phyloP scores from a whole-genome alignment of 495 filamentous ascomycete genomes.

The Podospora didyma region DNA sequence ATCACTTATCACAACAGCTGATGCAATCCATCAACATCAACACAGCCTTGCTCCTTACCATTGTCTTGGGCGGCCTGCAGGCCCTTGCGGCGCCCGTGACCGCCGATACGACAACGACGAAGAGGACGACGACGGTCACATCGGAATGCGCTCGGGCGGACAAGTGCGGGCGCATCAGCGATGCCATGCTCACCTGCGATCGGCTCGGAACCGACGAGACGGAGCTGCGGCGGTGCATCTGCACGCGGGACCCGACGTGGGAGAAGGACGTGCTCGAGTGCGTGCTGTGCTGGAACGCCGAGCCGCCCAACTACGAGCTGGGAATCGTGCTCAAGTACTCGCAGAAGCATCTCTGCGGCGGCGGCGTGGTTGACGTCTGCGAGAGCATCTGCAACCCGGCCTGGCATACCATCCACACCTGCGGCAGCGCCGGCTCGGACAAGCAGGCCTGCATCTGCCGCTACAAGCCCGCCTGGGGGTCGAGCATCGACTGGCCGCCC shows the following conservation, averaged over 20 bases:
- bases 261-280: slow-evolving; percentile 2
- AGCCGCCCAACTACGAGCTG: background rate
- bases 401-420: background rate
- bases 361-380: background rate
- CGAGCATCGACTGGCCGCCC: background rate
- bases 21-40: too few relatives aligned
- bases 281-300: slow-evolving; percentile 1
- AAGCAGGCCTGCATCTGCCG: slow-evolving; percentile 1
- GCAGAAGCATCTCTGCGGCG: background rate
- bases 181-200: background rate
- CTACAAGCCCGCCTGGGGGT: background rate
- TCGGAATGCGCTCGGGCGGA: too few relatives aligned
- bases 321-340: background rate
- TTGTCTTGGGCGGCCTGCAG: too few relatives aligned
- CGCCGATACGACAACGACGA: too few relatives aligned
- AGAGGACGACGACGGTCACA: too few relatives aligned
- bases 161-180: background rate
- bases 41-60: too few relatives aligned
- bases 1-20: too few relatives aligned
- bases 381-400: background rate
- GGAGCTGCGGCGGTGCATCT: slow-evolving; percentile 1
- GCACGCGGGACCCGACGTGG: background rate
- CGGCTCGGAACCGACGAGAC: background rate
- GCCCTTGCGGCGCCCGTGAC: too few relatives aligned
- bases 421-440: background rate